These are phyloP conservation scores for Kazachstania taianensis DNA, from an alignment of 805 yeast genomes.

Conservation along the genomic window DNA sequence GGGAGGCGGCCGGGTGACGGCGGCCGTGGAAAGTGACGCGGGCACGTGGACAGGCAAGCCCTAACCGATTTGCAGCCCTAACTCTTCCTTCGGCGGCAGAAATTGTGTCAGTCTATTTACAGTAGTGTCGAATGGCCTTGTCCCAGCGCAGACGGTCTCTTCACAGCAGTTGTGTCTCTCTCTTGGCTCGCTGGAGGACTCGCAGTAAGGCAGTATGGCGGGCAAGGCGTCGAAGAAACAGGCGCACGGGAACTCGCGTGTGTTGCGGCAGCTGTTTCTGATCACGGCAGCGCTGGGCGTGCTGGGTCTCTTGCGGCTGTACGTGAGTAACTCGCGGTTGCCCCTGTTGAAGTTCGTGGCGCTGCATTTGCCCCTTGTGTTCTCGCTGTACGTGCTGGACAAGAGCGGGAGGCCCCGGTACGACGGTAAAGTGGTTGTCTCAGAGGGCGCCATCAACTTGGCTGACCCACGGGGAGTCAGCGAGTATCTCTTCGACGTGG, in stretches of 20 bases:
- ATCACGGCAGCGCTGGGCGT: conserved; percentile 21
- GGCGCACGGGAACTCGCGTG: conserved; percentile 28
- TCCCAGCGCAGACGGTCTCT: too few species aligned
- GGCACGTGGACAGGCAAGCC: too few species aligned
- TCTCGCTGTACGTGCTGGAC: conserved; percentile 37
- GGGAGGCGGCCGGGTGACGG: too few species aligned
- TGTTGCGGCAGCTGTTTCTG: conserved; percentile 17
- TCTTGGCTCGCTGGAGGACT: neutral
- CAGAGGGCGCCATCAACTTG: conserved; percentile 27
- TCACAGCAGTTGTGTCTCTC: neutral
- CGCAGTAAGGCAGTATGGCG: conserved; percentile 35
- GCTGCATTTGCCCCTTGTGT: conserved; percentile 27
- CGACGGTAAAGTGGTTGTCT: conserved; percentile 28
- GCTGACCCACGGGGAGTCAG: conserved; percentile 36
- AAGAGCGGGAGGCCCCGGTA: conserved; percentile 41
- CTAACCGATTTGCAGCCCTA: too few species aligned
- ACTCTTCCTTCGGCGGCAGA: too few species aligned
- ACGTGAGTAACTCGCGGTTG: too few species aligned
- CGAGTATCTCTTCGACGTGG: conserved; percentile 46
- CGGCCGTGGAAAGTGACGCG: too few species aligned
- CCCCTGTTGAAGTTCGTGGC: conserved; percentile 17
- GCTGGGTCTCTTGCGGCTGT: conserved; percentile 26
- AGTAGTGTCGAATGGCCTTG: too few species aligned
- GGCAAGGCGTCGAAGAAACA: conserved; percentile 47
- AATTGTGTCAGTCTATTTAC: too few species aligned